Base-by-base conservation (phyloP, 192 early-diverging fungal species). In the Coemansia sp. region DNA sequence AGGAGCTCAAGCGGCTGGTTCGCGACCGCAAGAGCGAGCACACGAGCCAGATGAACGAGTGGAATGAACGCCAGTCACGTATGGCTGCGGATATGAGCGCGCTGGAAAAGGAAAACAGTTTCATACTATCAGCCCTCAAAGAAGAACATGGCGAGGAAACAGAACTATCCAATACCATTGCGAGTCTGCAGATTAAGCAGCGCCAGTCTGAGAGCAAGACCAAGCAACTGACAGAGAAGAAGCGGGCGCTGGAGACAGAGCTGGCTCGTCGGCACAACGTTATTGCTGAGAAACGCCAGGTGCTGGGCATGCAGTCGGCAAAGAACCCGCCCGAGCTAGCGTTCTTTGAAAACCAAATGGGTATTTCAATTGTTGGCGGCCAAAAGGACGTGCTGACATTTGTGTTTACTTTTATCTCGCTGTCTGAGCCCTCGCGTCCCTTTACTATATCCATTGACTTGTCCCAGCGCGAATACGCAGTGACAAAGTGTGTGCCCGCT, bases 331-430 rank as follows among this genome's bases (percentile, higher is more conserved):
- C 87, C 3, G 88, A 90, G 55, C 59, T 88, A 4, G 71, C 80
- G 38, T 84, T 82, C 57, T 90, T 82, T 57, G 67, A 83, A 52
- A 66, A 71, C 14, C 69, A 62, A 40, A 71, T 86, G 42, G 79
- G 82, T 11, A 67, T 90, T 4, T 61, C 84, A 0, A 79, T 90
- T 52, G 42, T 51, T 19, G 50, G 66, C 14, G 79, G 62, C 12
- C 34, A 63, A 72, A 78, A 65, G 38, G 84, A 88, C 40, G 57
- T 83, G 15, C 82, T 91, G 58, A 78, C 75, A 14, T 90, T 90
- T 72, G 71, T 84, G 2, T 91, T 88, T 54, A 89, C 88, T 4
- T 80, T 84, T 49, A 87, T 91, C 36, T 84, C 82, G 51, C 66
- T 85, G 12, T 63, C 72, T 6, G 84, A 90, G 21, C 79, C 79